Conservation (phyloP, 2,329 filamentous ascomycete species). For the Teratosphaeria pseudoeucalypti region DNA sequence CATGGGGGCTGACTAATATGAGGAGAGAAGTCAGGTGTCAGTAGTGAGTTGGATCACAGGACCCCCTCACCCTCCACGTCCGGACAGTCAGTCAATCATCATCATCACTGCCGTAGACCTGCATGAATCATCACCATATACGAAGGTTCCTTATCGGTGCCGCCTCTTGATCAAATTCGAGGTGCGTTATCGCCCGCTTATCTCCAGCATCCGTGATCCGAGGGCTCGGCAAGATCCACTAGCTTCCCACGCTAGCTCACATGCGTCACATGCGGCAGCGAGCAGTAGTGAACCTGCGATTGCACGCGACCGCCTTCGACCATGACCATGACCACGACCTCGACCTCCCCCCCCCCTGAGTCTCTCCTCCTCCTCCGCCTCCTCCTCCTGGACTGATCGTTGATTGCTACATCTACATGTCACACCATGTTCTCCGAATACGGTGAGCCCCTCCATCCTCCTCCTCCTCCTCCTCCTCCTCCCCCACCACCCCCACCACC, state of each 20-base stretch:
- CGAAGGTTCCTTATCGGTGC: no score
- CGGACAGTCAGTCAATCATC: no score
- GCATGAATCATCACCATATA: no score
- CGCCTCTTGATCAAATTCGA: no score
- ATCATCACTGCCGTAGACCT: no score
- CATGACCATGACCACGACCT: neutral
- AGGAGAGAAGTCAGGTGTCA: no score
- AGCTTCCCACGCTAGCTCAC: neutral
- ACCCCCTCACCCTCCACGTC: no score
- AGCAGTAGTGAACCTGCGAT: neutral
- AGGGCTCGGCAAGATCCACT: neutral
- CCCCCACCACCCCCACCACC: conserved; percentile 14
- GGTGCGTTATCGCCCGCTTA: neutral
- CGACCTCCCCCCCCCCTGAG: neutral
- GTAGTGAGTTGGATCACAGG: no score
- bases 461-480: conserved; percentile 4
- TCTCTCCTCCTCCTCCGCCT: neutral
- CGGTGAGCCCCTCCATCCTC: conserved; percentile 42
- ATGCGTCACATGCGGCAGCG: neutral
- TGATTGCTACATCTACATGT: neutral
- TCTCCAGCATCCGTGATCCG: neutral
- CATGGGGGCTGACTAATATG: no score
- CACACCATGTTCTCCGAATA: conserved; percentile 70
- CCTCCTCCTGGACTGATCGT: neutral
- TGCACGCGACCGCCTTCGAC: neutral